Conservation (phyloP, 768 basidiomycete species). For the Leccinum longicurvipes region DNA sequence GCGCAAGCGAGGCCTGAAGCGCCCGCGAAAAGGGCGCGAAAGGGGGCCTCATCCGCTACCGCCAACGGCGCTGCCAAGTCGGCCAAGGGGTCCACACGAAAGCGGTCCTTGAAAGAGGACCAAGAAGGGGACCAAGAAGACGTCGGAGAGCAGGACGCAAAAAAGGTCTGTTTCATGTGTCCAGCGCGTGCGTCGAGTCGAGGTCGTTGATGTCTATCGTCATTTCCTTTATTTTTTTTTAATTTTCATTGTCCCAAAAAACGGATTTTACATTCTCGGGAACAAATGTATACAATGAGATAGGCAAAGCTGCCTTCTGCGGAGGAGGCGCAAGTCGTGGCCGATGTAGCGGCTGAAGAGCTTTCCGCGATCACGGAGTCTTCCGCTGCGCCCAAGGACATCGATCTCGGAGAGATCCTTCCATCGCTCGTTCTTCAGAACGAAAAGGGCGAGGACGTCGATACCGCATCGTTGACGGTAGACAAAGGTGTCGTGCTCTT, state of each 20-base stretch:
- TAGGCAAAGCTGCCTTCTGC: slow-evolving; percentile 20
- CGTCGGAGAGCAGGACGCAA: slow-evolving; percentile 17
- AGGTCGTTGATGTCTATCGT: background rate
- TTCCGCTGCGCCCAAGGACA: slow-evolving; percentile 11
- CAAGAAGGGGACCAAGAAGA: slow-evolving; percentile 22
- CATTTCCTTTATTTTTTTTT: too few species aligned
- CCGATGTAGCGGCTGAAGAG: slow-evolving; percentile 4
- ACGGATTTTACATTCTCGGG: background rate
- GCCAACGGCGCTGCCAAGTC: slow-evolving; percentile 21
- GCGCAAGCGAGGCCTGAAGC: slow-evolving; percentile 41
- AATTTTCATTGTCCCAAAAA: background rate
- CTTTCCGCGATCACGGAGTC: slow-evolving; percentile 1
- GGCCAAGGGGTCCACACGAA: slow-evolving; percentile 34
- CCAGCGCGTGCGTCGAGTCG: background rate
- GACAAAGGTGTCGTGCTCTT: slow-evolving; percentile 81
- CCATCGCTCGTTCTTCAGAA: slow-evolving; percentile 78
- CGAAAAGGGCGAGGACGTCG: slow-evolving; percentile 78
- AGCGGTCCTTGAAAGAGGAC: slow-evolving; percentile 30
- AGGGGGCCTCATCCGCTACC: slow-evolving; percentile 11
- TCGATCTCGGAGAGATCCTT: slow-evolving; percentile 73
- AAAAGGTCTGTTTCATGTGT: slow-evolving; percentile 22
- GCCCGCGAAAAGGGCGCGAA: slow-evolving; percentile 12
- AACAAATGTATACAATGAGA: background rate
- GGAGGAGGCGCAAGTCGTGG: slow-evolving; percentile 2
- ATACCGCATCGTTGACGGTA: slow-evolving; percentile 57